A percentile compares a stretch with the other conserved stretches of the same genome.
These are phyloP conservation scores for Pisolithus marmoratus DNA, from an alignment of 768 basidiomycete genomes.

Conservation along the genomic window DNA sequence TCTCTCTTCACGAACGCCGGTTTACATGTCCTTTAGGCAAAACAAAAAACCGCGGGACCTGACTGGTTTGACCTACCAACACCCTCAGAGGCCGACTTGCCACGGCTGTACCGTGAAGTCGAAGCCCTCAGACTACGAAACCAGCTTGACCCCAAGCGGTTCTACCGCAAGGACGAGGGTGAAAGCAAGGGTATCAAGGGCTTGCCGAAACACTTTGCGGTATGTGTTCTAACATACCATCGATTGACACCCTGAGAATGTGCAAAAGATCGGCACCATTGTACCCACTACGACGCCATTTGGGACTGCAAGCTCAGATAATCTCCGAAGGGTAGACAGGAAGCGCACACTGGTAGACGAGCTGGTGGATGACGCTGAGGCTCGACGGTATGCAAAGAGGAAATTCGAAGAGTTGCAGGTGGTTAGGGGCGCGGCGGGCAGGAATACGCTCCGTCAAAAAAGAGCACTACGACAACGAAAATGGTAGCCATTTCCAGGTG, in stretches of 20 bases:
- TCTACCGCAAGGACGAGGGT: constrained; percentile 82
- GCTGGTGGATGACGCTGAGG: constrained; percentile 82
- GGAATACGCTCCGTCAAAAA: constrained; percentile 62
- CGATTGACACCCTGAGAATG: constrained; percentile 4
- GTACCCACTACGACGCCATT: constrained; percentile 67
- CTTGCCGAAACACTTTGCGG: constrained; percentile 87
- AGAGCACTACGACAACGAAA: constrained; percentile 58
- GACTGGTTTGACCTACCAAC: constrained; percentile 89
- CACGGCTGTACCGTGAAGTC: constrained; percentile 76
- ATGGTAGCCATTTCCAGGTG: constrained; percentile 43
- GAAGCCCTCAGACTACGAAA: constrained; percentile 83
- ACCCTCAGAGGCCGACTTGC: constrained; percentile 73
- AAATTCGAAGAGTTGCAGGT: constrained; percentile 79
- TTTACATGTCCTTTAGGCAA: constrained; percentile 39
- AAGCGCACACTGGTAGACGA: constrained; percentile 87
- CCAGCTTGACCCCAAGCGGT: constrained; percentile 87
- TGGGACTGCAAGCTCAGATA: constrained; percentile 61
- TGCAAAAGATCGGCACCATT: constrained; percentile 69
- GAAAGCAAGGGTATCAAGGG: constrained; percentile 83
- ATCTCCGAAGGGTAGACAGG: constrained; percentile 60
- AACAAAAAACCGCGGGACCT: constrained; percentile 66
- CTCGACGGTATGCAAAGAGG: constrained; percentile 83
- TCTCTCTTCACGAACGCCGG: not conserved
- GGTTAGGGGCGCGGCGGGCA: constrained; percentile 62
- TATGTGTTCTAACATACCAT: constrained; percentile 31